Evolutionary conservation across 306 rosid species (phyloP), one percentile per base, ranked within the genome.

Genomic region (Cicer cuneatum): DNA sequence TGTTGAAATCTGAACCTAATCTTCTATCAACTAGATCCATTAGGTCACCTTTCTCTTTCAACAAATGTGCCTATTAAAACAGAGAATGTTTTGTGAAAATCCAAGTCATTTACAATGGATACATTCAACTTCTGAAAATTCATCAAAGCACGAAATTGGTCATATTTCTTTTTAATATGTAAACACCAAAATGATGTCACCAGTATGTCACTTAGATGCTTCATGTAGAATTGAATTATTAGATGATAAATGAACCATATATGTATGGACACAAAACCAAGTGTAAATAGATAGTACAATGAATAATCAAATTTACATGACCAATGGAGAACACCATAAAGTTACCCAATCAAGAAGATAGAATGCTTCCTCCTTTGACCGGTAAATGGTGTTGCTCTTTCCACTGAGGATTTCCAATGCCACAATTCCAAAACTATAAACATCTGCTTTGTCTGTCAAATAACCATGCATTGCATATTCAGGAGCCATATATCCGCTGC

Each of bases 391-490:
- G 73, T 88, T 88, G 69, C 66, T 73, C 48, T 66, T 82, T 63
- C 69, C 96, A 41, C 85, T 75, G 4, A 88, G 79, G 11, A 90
- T 84, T 73, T 90, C 96, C 11, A 90, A 76, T 5, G 77, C 77
- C 37, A 90, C 92, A 4, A 90, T 14, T 70, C 90, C 92, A 48
- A 83, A 89, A 67, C 92, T 89, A 48, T 89, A 89, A 6, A 85
- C 90, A 57, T 89, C 92, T 43, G 90, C 90, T 43, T 89, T 87
- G 59, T 89, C 86, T 0, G 89, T 87, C 75, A 89, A 78, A 62
- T 89, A 73, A 18, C 94, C 90, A 38, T 86, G 82, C 83, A 81
- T 82, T 12, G 96, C 92, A 0, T 90, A 86, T 33, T 90, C 89
- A 2, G 90, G 96, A 77, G 93, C 91, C 93, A 90, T 90, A 53